Evolutionary conservation across 2,329 filamentous ascomycete species (phyloP), one percentile per base, ranked within the genome.

Genomic region (Hymenoscyphus fructigenus): DNA sequence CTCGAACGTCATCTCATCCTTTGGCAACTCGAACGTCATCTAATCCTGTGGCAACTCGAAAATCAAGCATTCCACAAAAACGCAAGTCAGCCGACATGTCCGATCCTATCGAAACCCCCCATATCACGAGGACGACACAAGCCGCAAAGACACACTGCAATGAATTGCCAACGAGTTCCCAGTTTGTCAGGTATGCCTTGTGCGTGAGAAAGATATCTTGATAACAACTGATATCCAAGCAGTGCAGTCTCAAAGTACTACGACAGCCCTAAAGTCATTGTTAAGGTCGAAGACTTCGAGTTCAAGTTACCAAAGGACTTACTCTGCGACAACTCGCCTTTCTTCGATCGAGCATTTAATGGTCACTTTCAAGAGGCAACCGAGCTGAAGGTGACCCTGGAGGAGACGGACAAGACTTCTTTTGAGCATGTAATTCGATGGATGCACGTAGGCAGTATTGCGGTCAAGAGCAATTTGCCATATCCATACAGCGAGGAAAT

Each of bases 341-440:
- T 59, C 44, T 68, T 69, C 55, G 63, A 70, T 17, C 15, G 29
- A 28, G 66, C 63, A 3, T 69, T 70, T 47, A 68, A 67, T 36
- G 65, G 66, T 14, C 56, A 44, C 14, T 68, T 67, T 47, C 44
- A 64, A 23, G 69, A 70, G 44, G 61, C 34, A 5, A 38, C 14
- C 14, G 57, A 59, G 41, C 58, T 61, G 26, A 53, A 60, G 5
- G 10, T 68, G 2, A 23, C 10, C 0, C 58, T 70, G 2, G n/a
- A 58, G 1, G 65, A 65, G 15, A 64, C 55, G 12, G 61, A 63
- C 5, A 23, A 61, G 20, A 26, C 57, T 3, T 58, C 55, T 0
- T 70, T 71, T 59, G 41, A 67, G n/a, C 50, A 65, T 20, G 20
- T 62, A 2, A 28, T 67, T 26, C 66, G 68, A 57, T 71, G 63